Evolutionary conservation across 257 asterid species (phyloP).

Genomic region (Rubia yunnanensis): DNA sequence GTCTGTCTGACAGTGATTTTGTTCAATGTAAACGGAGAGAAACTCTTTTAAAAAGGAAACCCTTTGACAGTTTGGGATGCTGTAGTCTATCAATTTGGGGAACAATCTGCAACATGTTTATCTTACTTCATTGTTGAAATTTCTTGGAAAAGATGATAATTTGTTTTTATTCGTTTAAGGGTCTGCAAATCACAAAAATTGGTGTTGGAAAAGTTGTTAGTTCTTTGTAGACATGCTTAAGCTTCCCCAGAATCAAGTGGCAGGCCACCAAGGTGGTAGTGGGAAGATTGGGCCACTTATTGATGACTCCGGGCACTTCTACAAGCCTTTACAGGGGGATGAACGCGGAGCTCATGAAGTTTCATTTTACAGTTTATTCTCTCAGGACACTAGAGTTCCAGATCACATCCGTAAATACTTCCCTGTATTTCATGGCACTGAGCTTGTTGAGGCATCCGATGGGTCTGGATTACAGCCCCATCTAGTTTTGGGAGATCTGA

Average conservation of each 20-base stretch:
- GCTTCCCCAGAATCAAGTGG: slow-evolving; percentile 80
- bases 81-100: neutral
- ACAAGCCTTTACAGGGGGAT: slow-evolving; percentile 87
- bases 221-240: slow-evolving; percentile 46
- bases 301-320: slow-evolving; percentile 82
- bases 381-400: slow-evolving; percentile 46
- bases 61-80: neutral
- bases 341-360: slow-evolving; percentile 75
- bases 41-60: neutral
- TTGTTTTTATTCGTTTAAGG: neutral
- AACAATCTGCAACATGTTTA: neutral
- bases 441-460: slow-evolving; percentile 79
- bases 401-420: slow-evolving; percentile 53
- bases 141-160: neutral
- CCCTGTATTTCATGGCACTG: slow-evolving; percentile 68
- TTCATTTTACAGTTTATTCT: slow-evolving; percentile 59
- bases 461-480: slow-evolving; percentile 81
- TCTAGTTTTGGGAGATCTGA: slow-evolving; percentile 53
- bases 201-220: neutral
- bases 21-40: neutral
- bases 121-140: neutral
- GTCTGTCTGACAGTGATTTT: neutral
- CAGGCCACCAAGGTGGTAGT: slow-evolving; percentile 67
- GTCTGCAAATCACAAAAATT: neutral
- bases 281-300: slow-evolving; percentile 82